Evolutionary conservation across 805 yeast species (phyloP).

Genomic region (Saccharomyces paradoxus): DNA sequence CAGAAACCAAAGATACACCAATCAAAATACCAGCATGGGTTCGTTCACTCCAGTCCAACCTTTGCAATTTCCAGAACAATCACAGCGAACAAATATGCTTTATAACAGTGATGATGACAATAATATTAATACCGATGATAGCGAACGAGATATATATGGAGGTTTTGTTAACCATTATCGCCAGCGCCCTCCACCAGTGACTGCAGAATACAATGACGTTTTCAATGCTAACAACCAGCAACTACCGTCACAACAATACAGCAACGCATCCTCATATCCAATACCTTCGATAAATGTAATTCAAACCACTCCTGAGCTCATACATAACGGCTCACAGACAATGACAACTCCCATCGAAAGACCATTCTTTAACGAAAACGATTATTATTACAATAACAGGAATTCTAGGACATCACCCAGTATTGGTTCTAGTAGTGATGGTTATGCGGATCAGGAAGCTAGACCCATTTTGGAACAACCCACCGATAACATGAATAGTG

Average conservation of each 20-base stretch:
- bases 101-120: not conserved
- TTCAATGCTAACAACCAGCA: constrained; percentile 7
- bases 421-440: constrained; percentile 4
- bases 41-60: constrained; percentile 4
- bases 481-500: constrained; percentile 1
- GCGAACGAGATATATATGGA: constrained; percentile 7
- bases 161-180: constrained; percentile 17
- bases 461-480: constrained; percentile 20
- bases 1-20: not conserved
- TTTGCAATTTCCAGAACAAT: constrained; percentile 1
- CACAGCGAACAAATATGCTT: not conserved
- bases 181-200: constrained; percentile 8
- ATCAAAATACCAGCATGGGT: not conserved
- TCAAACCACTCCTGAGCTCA: constrained; percentile 21
- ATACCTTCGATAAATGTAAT: constrained; percentile 24
- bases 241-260: not conserved
- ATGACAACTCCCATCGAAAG: constrained; percentile 4
- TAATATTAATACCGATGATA: not conserved
- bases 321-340: constrained; percentile 7
- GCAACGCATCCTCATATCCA: constrained; percentile 5
- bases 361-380: constrained; percentile 20
- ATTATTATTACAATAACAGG: constrained; percentile 15
- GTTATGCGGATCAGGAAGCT: constrained; percentile 9
- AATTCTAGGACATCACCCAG: constrained; percentile 3
- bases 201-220: constrained; percentile 17